These are phyloP conservation scores for Plenodomus biglobosus DNA, from an alignment of 2,329 filamentous ascomycete genomes.

Conservation along the genomic window DNA sequence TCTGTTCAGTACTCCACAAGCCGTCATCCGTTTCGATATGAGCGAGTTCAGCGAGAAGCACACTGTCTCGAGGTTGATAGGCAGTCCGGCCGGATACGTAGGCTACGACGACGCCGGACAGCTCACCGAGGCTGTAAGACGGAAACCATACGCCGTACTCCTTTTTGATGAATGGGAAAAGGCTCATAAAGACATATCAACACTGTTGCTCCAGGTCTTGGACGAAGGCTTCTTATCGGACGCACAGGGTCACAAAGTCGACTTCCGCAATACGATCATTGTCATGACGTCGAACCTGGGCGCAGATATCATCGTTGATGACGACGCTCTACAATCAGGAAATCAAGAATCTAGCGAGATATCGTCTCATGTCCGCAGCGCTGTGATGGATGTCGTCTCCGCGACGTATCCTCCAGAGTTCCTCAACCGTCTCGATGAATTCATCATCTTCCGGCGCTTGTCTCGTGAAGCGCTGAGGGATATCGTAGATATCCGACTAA, in stretches of 20 bases:
- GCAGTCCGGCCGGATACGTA: constrained; percentile 89
- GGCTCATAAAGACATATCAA: constrained; percentile 91
- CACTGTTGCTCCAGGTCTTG: constrained; percentile 86
- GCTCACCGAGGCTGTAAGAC: constrained; percentile 88
- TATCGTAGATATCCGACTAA: constrained; percentile 89
- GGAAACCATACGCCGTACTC: constrained; percentile 93
- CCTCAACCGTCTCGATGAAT: constrained; percentile 93
- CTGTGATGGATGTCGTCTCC: constrained; percentile 86
- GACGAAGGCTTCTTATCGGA: constrained; percentile 97
- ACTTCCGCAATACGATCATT: constrained; percentile 95
- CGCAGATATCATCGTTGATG: constrained; percentile 83
- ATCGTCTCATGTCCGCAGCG: constrained; percentile 69
- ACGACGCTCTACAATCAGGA: constrained; percentile 65
- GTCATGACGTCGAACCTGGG: constrained; percentile 95
- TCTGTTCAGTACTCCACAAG: constrained; percentile 87
- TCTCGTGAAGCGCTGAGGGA: constrained; percentile 77
- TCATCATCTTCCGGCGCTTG: constrained; percentile 92
- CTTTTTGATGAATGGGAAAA: constrained; percentile 98
- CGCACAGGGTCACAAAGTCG: constrained; percentile 92
- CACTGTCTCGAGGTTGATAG: constrained; percentile 89
- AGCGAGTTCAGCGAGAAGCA: constrained; percentile 97
- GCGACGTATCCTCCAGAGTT: constrained; percentile 83
- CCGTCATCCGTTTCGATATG: constrained; percentile 96
- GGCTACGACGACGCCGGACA: constrained; percentile 97
- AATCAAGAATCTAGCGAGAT: constrained; percentile 63